Percentiles rank a stretch among this genome's conserved stretches.
phyloP scores from a whole-genome alignment of 345 rosid species.

The Kernera saxatilis region DNA sequence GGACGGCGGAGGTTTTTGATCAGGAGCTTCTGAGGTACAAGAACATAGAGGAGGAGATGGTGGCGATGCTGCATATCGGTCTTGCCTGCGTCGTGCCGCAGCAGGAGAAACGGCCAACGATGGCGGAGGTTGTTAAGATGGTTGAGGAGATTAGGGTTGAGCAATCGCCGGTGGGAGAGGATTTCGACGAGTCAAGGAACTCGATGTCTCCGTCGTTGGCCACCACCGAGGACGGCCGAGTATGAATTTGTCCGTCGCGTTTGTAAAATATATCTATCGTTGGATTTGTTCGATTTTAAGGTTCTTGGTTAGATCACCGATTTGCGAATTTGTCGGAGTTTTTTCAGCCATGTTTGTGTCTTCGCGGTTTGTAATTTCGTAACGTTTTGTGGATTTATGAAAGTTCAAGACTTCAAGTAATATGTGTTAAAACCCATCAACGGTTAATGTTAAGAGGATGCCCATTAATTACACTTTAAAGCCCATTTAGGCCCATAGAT shows the following conservation, averaged over 20 bases:
- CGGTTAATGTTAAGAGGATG: neutral
- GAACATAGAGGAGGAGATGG: conserved; percentile 88
- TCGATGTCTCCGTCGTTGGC: conserved; percentile 86
- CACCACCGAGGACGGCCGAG: conserved; percentile 71
- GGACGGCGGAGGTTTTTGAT: conserved; percentile 98
- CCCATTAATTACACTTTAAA: neutral
- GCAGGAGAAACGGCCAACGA: conserved; percentile 83
- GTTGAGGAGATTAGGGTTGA: conserved; percentile 86
- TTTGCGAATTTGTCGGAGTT: conserved; percentile 5
- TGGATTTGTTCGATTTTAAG: neutral
- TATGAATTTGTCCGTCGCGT: neutral
- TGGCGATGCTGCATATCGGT: conserved; percentile 86
- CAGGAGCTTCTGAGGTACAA: conserved; percentile 90
- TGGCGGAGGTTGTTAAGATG: conserved; percentile 85
- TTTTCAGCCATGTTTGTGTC: conserved; percentile 6
- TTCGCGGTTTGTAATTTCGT: neutral
- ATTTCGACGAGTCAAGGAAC: conserved; percentile 81
- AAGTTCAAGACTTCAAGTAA: neutral
- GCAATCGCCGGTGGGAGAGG: conserved; percentile 91
- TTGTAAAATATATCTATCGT: conserved; percentile 1
- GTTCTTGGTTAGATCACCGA: conserved; percentile 12
- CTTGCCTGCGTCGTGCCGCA: conserved; percentile 67
- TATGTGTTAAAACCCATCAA: neutral
- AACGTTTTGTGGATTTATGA: conserved; percentile 13
- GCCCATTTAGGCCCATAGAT: neutral